Evolutionary conservation across 495 filamentous ascomycete species (phyloP), one percentile per base, ranked within the genome.

Genomic region (Hypoxylon fragiforme): DNA sequence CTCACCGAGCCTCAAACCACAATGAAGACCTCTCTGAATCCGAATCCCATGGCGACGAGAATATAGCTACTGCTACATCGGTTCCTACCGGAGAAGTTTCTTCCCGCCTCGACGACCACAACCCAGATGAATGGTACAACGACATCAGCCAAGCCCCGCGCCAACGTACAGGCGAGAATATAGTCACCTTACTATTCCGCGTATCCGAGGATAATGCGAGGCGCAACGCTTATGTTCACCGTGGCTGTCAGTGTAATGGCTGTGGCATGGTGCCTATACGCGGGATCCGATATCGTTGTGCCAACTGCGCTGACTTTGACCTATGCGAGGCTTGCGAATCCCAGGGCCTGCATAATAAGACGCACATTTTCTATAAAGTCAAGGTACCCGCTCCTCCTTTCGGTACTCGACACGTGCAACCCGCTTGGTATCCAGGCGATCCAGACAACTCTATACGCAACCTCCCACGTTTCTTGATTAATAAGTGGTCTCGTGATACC

Each of bases 351-450:
- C 95, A 99, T 66, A 83, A 80, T 54, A 95, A 92, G 71, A 95
- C 91, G 0, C 94, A 98, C 73, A 75, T 98, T 35, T 96, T 98
- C 76, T 95, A 92, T 77, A 97, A 97, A 70, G 86, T 79, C 64
- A 71, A 70, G 43, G 60, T 79, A 18, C 76, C 76, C 9, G 73
- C 73, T 34, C 75, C 76, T 1, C 67, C 75, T 9, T 69, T 77
- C 15, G 73, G 71, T 42, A 69, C 72, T 31, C 68, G 75, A 41
- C 83, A 91, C 65, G 83, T 84, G 9, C 85, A 89, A 57, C 85
- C 88, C 2, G 82, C 90, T 2, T 92, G 88, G 85, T 97, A 97
- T 68, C 88, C 95, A 7, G 95, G 94, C 14, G 89, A 92, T 63
- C 91, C 91, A 3, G 77, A 83, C 32, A 80, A 77, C 48, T 77